Base-by-base conservation (phyloP, 2,329 filamentous ascomycete species). In the Ceratocystiopsis sp. region DNA sequence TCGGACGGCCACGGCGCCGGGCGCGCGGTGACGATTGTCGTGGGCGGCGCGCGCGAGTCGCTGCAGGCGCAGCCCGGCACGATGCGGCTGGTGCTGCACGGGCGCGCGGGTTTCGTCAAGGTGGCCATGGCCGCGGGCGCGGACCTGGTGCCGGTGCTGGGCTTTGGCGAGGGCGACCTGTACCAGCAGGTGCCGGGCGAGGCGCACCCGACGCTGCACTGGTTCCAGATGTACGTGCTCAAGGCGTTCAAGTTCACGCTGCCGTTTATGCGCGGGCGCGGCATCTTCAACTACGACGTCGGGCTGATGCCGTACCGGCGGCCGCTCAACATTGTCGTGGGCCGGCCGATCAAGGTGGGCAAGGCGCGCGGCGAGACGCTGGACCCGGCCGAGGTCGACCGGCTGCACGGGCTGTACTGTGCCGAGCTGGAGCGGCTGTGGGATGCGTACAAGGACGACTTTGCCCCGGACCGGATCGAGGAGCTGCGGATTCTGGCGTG, bases 211-310 rank as follows among this genome's bases (percentile, higher is more conserved):
- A 65, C 75, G 46, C 74, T 96, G 43, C 82, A 89, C 64, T 78
- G 75, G 55, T 61, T 83, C 35, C 91, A 98, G 62, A 76, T 94
- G 64, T 63, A 86, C 25, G 66, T 93, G 45, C 89, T 96, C 61
- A 82, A 80, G 52, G 66, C 81, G 7, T 77, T 93, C 67, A 93
- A 93, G 42, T 98, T 95, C 54, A 96, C 91, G 0, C 70, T 96
- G 12, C 87, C 91, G 1, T 71, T 93, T 25, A 81, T 95, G 54
- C 86, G 94, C 58, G 89, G 87, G 3, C 67, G 87, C 21, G 89
- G 89, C 13, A 79, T 96, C 36, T 94, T 96, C 64, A 98, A 98
- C 60, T 96, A 98, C 57, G 91, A 98, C 58, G 84, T 95, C 14
- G 91, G 91, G 4, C 65, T 96, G 53, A 86, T 96, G 84, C 91